Evolutionary conservation across 345 rosid species (phyloP).

Genomic region (Chamaenerion angustifolium): DNA sequence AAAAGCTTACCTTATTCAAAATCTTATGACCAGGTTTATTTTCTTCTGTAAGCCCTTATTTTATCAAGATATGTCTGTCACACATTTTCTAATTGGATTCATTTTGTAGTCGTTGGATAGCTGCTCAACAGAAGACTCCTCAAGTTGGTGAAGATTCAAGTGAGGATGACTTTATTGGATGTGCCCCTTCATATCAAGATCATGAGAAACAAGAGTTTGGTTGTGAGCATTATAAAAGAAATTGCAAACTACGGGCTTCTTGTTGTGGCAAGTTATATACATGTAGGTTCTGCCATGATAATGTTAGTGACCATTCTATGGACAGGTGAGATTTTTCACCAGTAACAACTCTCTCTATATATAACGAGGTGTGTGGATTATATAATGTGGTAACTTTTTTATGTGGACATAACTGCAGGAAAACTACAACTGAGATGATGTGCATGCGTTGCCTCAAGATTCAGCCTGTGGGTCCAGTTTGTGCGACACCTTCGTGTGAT

Average conservation of each 20-base stretch:
- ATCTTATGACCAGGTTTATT: conserved; percentile 51
- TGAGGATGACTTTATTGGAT: conserved; percentile 22
- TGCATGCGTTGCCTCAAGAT: conserved; percentile 52
- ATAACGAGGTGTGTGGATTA: not conserved
- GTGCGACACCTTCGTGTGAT: conserved; percentile 39
- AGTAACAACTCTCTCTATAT: not conserved
- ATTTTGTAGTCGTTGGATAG: conserved; percentile 52
- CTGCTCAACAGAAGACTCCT: conserved; percentile 50
- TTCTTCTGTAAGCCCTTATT: not conserved
- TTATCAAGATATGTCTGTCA: not conserved
- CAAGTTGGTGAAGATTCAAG: conserved; percentile 28
- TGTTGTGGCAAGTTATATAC: conserved; percentile 58
- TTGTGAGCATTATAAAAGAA: conserved; percentile 60
- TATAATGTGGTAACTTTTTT: conserved; percentile 2
- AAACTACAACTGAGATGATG: conserved; percentile 59
- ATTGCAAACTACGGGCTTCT: conserved; percentile 60
- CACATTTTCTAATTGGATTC: conserved; percentile 1
- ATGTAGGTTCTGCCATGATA: conserved; percentile 64
- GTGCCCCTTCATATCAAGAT: conserved; percentile 38
- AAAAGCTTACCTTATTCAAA: conserved; percentile 55
- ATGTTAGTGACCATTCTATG: conserved; percentile 59
- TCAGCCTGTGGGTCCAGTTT: conserved; percentile 40
- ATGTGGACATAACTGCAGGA: conserved; percentile 21
- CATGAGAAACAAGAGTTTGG: conserved; percentile 36
- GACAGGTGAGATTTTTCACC: conserved; percentile 29